Evolutionary conservation across 169 alveolate species (phyloP).

Genomic region (Besnoitia besnoiti): DNA sequence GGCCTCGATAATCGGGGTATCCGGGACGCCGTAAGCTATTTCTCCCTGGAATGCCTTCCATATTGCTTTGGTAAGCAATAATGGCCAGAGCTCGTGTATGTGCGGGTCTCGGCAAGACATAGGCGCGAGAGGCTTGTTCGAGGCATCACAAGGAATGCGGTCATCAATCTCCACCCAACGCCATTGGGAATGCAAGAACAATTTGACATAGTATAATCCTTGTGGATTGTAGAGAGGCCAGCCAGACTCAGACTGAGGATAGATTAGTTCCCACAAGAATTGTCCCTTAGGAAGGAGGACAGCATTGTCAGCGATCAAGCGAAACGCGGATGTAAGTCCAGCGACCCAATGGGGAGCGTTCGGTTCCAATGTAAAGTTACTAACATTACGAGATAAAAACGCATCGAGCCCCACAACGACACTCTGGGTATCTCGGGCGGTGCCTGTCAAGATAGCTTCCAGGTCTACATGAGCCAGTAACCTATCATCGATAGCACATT

Average conservation of each 20-base stretch:
- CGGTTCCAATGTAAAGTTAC: background rate
- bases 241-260: slow-evolving; percentile 64
- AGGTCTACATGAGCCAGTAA: slow-evolving; percentile 10
- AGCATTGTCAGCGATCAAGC: slow-evolving; percentile 54
- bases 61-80: slow-evolving; percentile 55
- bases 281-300: slow-evolving; percentile 48
- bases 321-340: background rate
- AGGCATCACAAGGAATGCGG: slow-evolving; percentile 42
- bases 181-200: slow-evolving; percentile 54
- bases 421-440: background rate
- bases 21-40: background rate
- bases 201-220: slow-evolving; percentile 48
- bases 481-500: background rate
- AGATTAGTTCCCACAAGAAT: slow-evolving; percentile 64
- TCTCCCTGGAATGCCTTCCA: slow-evolving; percentile 45
- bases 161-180: slow-evolving; percentile 58
- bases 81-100: slow-evolving; percentile 51
- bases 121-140: slow-evolving; percentile 40
- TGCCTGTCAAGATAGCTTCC: background rate
- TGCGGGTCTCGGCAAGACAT: background rate
- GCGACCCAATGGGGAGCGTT: background rate
- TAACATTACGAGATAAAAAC: background rate
- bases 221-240: slow-evolving; percentile 61
- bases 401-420: slow-evolving; percentile 5
- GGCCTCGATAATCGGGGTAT: slow-evolving; percentile 29